Percentiles rank a stretch among this genome's conserved stretches.
These are phyloP conservation scores for Lasiosphaeria hispida DNA, from an alignment of 495 filamentous ascomycete species.

Conservation along the genomic window DNA sequence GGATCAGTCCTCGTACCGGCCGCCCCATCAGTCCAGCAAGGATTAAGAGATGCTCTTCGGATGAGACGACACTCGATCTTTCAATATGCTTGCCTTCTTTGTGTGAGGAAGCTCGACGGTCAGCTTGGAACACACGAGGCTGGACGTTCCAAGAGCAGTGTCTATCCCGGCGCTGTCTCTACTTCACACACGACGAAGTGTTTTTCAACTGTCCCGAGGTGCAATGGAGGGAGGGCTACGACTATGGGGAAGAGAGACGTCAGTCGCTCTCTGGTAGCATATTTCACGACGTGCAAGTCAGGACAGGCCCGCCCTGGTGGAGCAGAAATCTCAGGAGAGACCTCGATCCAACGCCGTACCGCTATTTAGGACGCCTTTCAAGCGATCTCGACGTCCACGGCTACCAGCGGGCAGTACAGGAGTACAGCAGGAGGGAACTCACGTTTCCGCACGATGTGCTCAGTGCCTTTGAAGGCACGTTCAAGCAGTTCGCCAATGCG, in stretches of 20 bases:
- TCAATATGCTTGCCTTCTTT: background rate
- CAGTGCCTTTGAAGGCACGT: conserved; percentile 19
- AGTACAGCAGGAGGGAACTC: conserved; percentile 15
- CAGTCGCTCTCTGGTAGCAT: background rate
- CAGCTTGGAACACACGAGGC: conserved; percentile 16
- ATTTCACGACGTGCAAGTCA: background rate
- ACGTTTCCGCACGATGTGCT: conserved; percentile 16
- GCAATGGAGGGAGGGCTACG: conserved; percentile 2
- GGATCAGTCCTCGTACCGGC: background rate
- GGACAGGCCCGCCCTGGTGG: background rate
- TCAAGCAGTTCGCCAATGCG: background rate
- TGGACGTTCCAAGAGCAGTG: conserved; percentile 24
- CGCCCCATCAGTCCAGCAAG: too few relatives aligned
- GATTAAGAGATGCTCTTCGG: too few relatives aligned
- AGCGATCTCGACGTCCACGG: conserved; percentile 16
- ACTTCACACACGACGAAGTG: conserved; percentile 14
- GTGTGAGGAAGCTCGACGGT: background rate
- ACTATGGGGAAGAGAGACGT: background rate
- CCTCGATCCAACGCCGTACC: conserved; percentile 2
- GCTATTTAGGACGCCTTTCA: background rate
- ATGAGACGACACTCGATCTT: background rate
- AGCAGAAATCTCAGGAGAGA: background rate
- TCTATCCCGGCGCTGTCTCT: conserved; percentile 16
- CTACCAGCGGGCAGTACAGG: conserved; percentile 16
- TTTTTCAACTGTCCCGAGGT: conserved; percentile 16